Evolutionary conservation across 495 filamentous ascomycete species (phyloP).

Genomic region (Tuber umbilicatum): DNA sequence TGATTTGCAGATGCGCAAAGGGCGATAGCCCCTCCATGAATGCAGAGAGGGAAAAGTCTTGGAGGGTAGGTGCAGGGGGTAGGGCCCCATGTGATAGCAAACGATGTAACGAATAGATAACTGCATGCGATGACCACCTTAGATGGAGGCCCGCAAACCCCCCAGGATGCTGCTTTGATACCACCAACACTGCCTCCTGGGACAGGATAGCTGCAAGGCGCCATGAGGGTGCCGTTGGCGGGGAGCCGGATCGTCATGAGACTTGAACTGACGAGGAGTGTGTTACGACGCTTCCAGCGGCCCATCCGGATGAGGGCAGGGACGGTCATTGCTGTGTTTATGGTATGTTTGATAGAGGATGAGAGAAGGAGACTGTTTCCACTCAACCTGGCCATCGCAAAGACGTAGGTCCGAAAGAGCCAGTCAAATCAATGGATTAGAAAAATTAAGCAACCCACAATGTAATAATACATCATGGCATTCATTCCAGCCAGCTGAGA

Average conservation of each 20-base stretch:
- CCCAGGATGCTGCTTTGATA: constrained; percentile 56
- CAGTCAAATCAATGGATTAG: not conserved
- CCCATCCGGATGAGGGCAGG: constrained; percentile 56
- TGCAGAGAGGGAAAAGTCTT: constrained; percentile 65
- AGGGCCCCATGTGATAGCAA: constrained; percentile 63
- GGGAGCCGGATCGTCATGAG: constrained; percentile 67
- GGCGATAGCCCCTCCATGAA: constrained; percentile 62
- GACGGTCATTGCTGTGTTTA: constrained; percentile 58
- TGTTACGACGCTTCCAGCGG: constrained; percentile 55
- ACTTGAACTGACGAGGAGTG: constrained; percentile 64
- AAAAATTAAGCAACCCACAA: constrained; percentile 39
- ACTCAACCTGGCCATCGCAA: constrained; percentile 62
- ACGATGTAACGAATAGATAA: constrained; percentile 71
- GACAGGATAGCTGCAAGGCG: constrained; percentile 50
- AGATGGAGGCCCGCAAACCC: constrained; percentile 54
- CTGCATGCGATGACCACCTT: constrained; percentile 69
- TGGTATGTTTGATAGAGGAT: constrained; percentile 68
- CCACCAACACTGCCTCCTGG: constrained; percentile 50
- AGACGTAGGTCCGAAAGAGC: constrained; percentile 53
- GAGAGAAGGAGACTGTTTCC: constrained; percentile 60
- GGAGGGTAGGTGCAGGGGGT: constrained; percentile 73
- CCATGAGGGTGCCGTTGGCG: constrained; percentile 55
- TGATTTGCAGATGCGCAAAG: constrained; percentile 66
- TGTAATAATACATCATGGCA: constrained; percentile 68
- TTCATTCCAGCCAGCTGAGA: constrained; percentile 80